Evolutionary conservation across 441 rosid species (phyloP), one percentile per base, ranked within the genome.

Genomic region (Syzygium malaccense): DNA sequence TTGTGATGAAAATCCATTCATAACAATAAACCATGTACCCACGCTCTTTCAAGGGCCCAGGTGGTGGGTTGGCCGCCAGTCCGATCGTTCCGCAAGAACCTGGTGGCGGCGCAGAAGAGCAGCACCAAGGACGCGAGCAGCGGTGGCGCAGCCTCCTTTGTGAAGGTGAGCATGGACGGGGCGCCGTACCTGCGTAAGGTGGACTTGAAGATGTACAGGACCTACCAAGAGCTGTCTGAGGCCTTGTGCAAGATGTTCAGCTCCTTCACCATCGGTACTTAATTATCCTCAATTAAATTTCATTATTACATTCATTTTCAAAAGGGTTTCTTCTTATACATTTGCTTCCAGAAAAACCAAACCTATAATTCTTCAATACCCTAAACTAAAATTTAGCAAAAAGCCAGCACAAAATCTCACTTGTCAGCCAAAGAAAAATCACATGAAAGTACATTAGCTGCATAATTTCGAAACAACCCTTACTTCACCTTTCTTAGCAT

Each of bases 31-130:
- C 57, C 45, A 64, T 87, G 51, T 64, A 17, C 57, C 15, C 86
- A 13, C 57, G 19, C 28, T 85, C 17, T 55, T 55, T 89, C 55
- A 93, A 97, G 98, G 96, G 95, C 96, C 86, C 99, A 95, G 78
- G 96, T 97, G 33, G 97, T 95, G 87, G 99, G 99, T 30, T 97
- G 99, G 99, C 99, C 99, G 4, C 99, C 99, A 4, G 97, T 96
- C 32, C 91, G 99, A 86, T 95, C 99, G 26, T 96, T 92, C 93
- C 88, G 96, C 28, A 96, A 96, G 95, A 96, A 94, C 93, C 90
- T 96, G 93, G 68, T 93, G 87, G 89, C 93, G 1, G 91, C 85
- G 88, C 94, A 92, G 55, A 96, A 94, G 92, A 85, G 92, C 89
- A 91, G 89, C 90, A 33, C 92, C 18, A 92, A 92, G 66, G 93